Base-by-base conservation (phyloP, 441 rosid genomes). In the Mallotus repandus region DNA sequence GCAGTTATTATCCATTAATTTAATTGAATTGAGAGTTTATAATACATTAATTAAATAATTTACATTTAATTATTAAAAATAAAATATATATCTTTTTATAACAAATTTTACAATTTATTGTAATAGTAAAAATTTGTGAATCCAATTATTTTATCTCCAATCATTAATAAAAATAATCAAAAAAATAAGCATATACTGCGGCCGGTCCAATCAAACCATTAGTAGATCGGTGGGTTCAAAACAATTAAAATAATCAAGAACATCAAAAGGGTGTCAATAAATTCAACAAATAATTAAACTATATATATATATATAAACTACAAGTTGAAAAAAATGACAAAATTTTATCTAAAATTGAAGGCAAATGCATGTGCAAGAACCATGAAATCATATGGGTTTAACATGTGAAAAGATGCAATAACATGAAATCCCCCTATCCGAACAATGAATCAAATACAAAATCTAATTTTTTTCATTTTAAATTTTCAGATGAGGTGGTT, bases 381-480 rank as follows among this genome's bases (percentile, higher is more conserved):
- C 18, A 41, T 8, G 16, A 52, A 67, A 52, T 52, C 70, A 52
- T 50, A 67, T 52, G 46, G 22, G 45, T 13, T 16, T 32, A 6
- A 12, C 70, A 52, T 67, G 70, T 67, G 70, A 18, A 19, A 29
- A 50, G 70, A 50, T 67, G 70, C 59, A 67, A 50, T 29, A 29
- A 29, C 3, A 29, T 29, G 32, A 0, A 7, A 14, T 50, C 18
- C 3, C 70, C 59, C n/a, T 29, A 29, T 29, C 32, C 32, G 32
- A 29, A 29, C 32, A 2, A 29, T 29, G 32, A 29, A 29, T 29
- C 21, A 16, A 16, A 52, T 1, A 14, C 7, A 49, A 38, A 49
- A 49, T 0, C 38, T 38, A 10, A 29, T n/a, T n/a, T n/a, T n/a
- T n/a, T n/a, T n/a, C n/a, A n/a, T n/a, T n/a, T n/a, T n/a, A n/a